A percentile compares a stretch with the other conserved stretches of the same genome.
These are phyloP conservation scores for Sedum album DNA, from an alignment of 164 flowering plant species.

Conservation along the genomic window DNA sequence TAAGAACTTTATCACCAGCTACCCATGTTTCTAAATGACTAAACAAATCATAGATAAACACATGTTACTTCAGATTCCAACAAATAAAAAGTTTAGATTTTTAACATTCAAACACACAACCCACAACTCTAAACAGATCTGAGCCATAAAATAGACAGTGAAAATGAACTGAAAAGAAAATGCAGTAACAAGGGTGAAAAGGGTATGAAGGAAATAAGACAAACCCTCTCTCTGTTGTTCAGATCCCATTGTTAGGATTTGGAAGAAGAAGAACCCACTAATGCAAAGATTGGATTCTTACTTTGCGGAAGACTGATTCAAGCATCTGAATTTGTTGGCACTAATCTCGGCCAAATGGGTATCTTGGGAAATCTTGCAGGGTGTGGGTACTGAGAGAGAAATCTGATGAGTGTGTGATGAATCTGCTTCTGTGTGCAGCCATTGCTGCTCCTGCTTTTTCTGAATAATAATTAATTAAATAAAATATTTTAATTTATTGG, in stretches of 20 bases:
- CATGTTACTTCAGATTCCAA: not conserved
- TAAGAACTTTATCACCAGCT: not conserved
- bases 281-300: not conserved
- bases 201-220: not conserved
- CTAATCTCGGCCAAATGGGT: not conserved
- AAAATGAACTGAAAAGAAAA: too few species aligned
- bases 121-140: too few species aligned
- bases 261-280: not conserved
- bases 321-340: not conserved
- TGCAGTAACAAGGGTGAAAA: too few species aligned
- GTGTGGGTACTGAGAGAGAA: not conserved
- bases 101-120: not conserved
- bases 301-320: not conserved
- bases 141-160: too few species aligned
- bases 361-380: too few species aligned
- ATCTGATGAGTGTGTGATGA: not conserved
- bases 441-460: not conserved
- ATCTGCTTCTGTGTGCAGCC: not conserved
- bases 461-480: not conserved
- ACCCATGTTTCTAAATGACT: not conserved
- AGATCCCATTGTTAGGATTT: conserved; percentile 5
- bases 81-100: not conserved
- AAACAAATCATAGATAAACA: not conserved
- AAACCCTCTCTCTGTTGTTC: conserved; percentile 7
- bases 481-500: not conserved